Evolutionary conservation across 2,329 filamentous ascomycete genomes (phyloP).

Genomic region (Xylariaceae sp.): DNA sequence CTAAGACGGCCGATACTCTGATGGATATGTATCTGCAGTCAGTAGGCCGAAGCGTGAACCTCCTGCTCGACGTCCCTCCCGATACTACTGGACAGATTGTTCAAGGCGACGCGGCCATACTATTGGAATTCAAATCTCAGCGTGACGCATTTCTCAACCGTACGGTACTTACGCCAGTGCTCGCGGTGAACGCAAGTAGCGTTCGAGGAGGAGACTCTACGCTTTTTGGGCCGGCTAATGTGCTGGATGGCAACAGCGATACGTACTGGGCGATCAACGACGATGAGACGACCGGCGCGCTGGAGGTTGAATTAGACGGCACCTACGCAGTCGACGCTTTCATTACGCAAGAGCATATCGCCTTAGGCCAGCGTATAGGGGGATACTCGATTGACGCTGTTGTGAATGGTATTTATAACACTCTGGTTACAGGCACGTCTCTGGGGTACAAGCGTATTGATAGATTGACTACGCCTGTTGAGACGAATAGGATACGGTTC

Average conservation of each 20-base stretch:
- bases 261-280: slow-evolving; percentile 34
- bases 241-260: slow-evolving; percentile 24
- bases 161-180: slow-evolving; percentile 16
- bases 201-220: slow-evolving; percentile 20
- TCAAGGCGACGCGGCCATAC: slow-evolving; percentile 22
- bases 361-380: slow-evolving; percentile 35
- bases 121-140: slow-evolving; percentile 25
- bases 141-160: slow-evolving; percentile 29
- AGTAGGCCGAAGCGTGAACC: slow-evolving; percentile 32
- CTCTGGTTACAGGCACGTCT: slow-evolving; percentile 29
- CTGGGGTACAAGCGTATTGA: slow-evolving; percentile 35
- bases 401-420: slow-evolving; percentile 19
- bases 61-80: slow-evolving; percentile 33
- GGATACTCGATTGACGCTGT: slow-evolving; percentile 31
- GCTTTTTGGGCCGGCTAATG: slow-evolving; percentile 27
- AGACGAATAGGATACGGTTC: slow-evolving; percentile 26
- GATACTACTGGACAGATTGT: slow-evolving; percentile 29
- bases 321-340: slow-evolving; percentile 28
- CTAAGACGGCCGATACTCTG: slow-evolving; percentile 29
- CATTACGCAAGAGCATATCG: slow-evolving; percentile 34
- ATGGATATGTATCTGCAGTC: slow-evolving; percentile 35
- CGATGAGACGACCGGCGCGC: slow-evolving; percentile 24
- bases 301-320: slow-evolving; percentile 31
- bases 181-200: slow-evolving; percentile 24
- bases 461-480: slow-evolving; percentile 8